Conservation (phyloP, 352 stramenopile genomes). For the Pythium biforme region DNA sequence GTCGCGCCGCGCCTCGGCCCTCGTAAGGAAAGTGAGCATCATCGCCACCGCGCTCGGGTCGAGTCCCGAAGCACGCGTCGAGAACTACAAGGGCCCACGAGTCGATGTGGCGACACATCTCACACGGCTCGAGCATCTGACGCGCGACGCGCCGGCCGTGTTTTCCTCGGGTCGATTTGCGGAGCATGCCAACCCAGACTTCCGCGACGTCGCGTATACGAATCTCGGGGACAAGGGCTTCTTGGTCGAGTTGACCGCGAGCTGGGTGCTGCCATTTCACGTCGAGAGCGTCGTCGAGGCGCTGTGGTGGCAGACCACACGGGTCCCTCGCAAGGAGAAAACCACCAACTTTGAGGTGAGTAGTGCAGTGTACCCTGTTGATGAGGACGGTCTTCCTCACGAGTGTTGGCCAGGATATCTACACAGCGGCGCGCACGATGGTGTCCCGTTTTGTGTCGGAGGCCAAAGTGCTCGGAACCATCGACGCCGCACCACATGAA, state of each 20-base stretch:
- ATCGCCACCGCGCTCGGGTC: not conserved
- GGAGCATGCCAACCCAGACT: not conserved
- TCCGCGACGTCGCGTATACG: not conserved
- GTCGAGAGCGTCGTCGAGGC: not conserved
- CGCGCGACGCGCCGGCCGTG: not conserved
- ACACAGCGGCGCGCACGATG: not conserved
- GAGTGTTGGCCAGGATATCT: constrained; percentile 10
- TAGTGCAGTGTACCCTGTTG: too few species aligned
- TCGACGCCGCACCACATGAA: not conserved
- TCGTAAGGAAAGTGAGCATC: not conserved
- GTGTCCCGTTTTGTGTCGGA: constrained; percentile 5
- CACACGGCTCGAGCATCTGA: not conserved
- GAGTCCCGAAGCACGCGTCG: not conserved
- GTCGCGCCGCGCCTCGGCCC: not conserved
- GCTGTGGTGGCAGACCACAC: constrained; percentile 7
- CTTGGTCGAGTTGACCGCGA: not conserved
- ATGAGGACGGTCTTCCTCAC: not conserved
- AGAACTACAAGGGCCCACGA: not conserved
- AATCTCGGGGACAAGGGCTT: not conserved
- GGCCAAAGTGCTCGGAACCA: not conserved
- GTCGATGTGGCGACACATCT: not conserved
- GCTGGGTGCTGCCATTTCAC: constrained; percentile 6
- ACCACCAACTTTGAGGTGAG: constrained; percentile 1
- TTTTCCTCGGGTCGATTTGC: not conserved
- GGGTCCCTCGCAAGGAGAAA: not conserved